phyloP scores from a whole-genome alignment of 805 yeast species.

The Wickerhamomyces kurtzmanii region DNA sequence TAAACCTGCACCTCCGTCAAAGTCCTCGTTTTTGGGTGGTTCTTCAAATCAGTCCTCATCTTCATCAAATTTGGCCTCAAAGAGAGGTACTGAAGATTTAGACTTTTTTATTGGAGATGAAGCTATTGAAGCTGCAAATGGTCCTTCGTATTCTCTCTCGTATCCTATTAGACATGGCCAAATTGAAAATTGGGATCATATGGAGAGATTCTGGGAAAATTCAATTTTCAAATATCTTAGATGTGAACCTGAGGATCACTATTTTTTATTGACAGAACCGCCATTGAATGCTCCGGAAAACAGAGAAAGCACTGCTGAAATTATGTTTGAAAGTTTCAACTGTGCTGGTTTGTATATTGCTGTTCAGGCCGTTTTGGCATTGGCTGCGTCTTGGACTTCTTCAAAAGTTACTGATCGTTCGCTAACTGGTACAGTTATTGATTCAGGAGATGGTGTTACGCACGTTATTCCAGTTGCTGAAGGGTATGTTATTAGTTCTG shows the following conservation, averaged over 20 bases:
- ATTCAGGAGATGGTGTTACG: slow-evolving; percentile 98
- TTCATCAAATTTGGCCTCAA: slow-evolving; percentile 41
- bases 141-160: slow-evolving; percentile 76
- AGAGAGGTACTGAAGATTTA: slow-evolving; percentile 87
- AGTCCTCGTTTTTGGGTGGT: slow-evolving; percentile 32
- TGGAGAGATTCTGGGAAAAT: slow-evolving; percentile 99
- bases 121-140: slow-evolving; percentile 84
- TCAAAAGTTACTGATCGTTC: slow-evolving; percentile 92
- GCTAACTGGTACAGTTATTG: slow-evolving; percentile 96
- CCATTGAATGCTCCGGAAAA: slow-evolving; percentile 99
- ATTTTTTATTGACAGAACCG: slow-evolving; percentile 92
- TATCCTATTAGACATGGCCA: slow-evolving; percentile 98
- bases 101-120: slow-evolving; percentile 96
- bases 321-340: slow-evolving; percentile 96
- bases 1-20: slow-evolving; percentile 33
- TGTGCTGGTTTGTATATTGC: slow-evolving; percentile 98
- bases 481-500: slow-evolving; percentile 96
- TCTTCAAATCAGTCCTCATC: slow-evolving; percentile 11
- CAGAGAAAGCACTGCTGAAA: slow-evolving; percentile 97
- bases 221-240: slow-evolving; percentile 92
- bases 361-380: slow-evolving; percentile 96
- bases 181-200: slow-evolving; percentile 98
- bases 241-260: slow-evolving; percentile 98
- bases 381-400: slow-evolving; percentile 99
- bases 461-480: slow-evolving; percentile 99